Evolutionary conservation across 2,329 filamentous ascomycete species (phyloP).

Genomic region (Aspergillus nomiae): DNA sequence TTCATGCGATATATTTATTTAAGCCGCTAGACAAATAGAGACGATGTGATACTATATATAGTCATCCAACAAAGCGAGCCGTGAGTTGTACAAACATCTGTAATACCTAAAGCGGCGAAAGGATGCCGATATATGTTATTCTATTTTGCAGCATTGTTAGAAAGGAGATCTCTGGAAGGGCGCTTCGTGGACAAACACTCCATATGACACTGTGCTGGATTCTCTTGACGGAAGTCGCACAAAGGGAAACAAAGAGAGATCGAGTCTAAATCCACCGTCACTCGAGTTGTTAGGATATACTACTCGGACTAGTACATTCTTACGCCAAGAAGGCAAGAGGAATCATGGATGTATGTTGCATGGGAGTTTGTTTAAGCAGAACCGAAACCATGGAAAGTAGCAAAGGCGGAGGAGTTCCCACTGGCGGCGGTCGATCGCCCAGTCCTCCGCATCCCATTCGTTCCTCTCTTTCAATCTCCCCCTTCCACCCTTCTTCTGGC

Average conservation of each 20-base stretch:
- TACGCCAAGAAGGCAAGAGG: constrained; percentile 1
- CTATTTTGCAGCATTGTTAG: neutral
- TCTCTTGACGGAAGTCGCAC: neutral
- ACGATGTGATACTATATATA: neutral
- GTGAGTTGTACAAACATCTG: constrained; percentile 1
- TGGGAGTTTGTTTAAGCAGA: constrained; percentile 2
- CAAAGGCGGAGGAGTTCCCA: constrained; percentile 4
- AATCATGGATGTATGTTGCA: neutral
- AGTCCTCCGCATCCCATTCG: constrained; percentile 3
- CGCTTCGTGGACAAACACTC: neutral
- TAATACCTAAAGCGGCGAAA: neutral
- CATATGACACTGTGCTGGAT: neutral
- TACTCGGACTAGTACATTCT: neutral
- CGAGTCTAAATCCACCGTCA: neutral
- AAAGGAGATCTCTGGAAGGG: neutral
- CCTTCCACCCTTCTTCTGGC: neutral
- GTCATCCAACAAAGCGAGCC: neutral
- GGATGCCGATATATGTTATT: neutral
- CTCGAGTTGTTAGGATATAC: neutral
- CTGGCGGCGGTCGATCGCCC: neutral
- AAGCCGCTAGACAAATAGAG: neutral
- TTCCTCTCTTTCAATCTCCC: neutral
- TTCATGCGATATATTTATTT: neutral
- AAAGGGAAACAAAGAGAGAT: neutral
- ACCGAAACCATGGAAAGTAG: constrained; percentile 1